These are phyloP conservation scores for Penicillium cinerascens DNA, from an alignment of 495 filamentous ascomycete species.

Conservation along the genomic window DNA sequence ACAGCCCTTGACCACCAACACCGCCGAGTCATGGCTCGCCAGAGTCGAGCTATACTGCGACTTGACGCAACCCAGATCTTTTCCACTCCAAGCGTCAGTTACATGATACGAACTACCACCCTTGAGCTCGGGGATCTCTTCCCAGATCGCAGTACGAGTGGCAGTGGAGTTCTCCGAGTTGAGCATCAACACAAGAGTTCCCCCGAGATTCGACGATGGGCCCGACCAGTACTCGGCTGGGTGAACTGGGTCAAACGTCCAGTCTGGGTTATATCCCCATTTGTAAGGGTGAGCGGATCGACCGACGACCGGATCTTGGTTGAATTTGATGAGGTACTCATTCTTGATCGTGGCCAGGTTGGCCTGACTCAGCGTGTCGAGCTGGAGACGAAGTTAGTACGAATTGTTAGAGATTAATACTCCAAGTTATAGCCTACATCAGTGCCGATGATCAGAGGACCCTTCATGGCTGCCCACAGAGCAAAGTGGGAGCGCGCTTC, in stretches of 20 bases:
- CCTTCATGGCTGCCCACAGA: constrained; percentile 58
- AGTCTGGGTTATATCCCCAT: constrained; percentile 61
- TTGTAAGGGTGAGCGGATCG: constrained; percentile 59
- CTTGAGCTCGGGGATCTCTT: constrained; percentile 52
- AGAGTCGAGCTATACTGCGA: constrained; percentile 33
- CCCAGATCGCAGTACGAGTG: constrained; percentile 45
- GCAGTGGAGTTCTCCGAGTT: constrained; percentile 40
- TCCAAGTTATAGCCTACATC: constrained; percentile 23
- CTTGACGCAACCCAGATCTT: constrained; percentile 45
- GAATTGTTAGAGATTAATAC: not conserved
- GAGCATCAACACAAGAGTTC: constrained; percentile 52
- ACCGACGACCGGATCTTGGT: constrained; percentile 55
- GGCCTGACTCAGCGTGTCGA: constrained; percentile 36
- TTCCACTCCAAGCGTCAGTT: constrained; percentile 52
- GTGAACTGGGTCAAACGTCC: constrained; percentile 55
- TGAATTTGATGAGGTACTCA: constrained; percentile 54
- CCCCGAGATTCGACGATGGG: constrained; percentile 38
- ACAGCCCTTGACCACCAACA: constrained; percentile 34
- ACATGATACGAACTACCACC: constrained; percentile 42
- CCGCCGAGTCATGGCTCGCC: constrained; percentile 49
- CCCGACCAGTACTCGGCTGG: constrained; percentile 64
- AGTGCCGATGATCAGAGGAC: constrained; percentile 56
- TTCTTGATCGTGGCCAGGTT: constrained; percentile 58
- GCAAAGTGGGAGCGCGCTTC: constrained; percentile 50
- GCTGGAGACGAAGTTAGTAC: constrained; percentile 24